Evolutionary conservation across 1,284 basidiomycete genomes (phyloP).

Genomic region (Coniferiporia sulphurascens): DNA sequence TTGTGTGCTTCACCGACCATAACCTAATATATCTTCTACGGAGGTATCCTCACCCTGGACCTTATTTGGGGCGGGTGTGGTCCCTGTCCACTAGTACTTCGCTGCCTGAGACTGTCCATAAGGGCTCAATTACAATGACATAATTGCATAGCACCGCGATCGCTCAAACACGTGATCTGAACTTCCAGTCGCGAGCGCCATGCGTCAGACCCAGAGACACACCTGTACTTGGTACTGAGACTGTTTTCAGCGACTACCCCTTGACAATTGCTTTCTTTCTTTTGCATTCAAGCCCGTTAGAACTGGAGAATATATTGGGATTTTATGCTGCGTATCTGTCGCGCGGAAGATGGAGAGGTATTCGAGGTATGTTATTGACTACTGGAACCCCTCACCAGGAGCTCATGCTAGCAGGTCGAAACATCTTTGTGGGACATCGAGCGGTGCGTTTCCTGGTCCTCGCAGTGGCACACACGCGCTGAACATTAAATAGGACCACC

Average conservation of each 20-base stretch:
- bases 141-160: no score
- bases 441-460: constrained; percentile 38
- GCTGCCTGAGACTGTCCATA: no score
- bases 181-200: no score
- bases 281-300: neutral
- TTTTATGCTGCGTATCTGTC: constrained; percentile 66
- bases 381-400: neutral
- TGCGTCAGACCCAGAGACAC: no score
- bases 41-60: no score
- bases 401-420: constrained; percentile 43
- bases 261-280: neutral
- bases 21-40: no score
- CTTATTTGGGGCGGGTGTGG: no score
- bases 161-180: no score
- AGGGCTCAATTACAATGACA: no score
- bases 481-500: constrained; percentile 39
- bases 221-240: no score
- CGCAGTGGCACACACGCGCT: constrained; percentile 3
- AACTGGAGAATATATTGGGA: neutral
- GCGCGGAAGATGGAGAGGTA: constrained; percentile 65
- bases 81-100: no score
- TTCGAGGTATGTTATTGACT: constrained; percentile 35
- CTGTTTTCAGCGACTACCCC: neutral
- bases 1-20: no score
- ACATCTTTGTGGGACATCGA: constrained; percentile 69